These are phyloP conservation scores for Colletotrichum coccodes DNA, from an alignment of 2,329 filamentous ascomycete species.

Conservation along the genomic window DNA sequence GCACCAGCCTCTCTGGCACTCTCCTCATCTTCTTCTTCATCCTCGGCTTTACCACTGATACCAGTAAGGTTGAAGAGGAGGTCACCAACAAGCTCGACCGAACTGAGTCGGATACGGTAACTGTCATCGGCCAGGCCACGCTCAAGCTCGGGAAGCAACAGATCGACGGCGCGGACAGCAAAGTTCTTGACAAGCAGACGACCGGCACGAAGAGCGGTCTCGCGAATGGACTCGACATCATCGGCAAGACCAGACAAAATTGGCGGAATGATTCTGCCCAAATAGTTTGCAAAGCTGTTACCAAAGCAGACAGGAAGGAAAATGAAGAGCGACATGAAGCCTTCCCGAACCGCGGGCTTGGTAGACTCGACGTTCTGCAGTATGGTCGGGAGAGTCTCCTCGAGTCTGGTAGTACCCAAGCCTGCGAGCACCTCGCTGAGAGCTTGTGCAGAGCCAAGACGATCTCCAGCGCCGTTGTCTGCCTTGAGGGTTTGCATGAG, in stretches of 20 bases:
- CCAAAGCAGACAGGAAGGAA: slow-evolving; percentile 99
- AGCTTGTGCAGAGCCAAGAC: slow-evolving; percentile 94
- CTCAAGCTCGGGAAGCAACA: slow-evolving; percentile 93
- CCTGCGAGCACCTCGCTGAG: slow-evolving; percentile 96
- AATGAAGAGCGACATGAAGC: slow-evolving; percentile 99
- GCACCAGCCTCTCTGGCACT: slow-evolving; percentile 85
- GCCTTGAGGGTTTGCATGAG: slow-evolving; percentile 98
- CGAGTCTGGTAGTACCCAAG: slow-evolving; percentile 88
- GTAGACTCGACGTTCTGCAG: slow-evolving; percentile 94
- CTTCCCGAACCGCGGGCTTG: slow-evolving; percentile 91
- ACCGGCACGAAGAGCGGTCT: slow-evolving; percentile 94
- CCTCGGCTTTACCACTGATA: slow-evolving; percentile 81
- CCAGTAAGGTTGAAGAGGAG: slow-evolving; percentile 97
- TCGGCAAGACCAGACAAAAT: slow-evolving; percentile 95
- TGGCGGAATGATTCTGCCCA: slow-evolving; percentile 93
- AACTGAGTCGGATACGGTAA: slow-evolving; percentile 97
- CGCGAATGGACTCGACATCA: slow-evolving; percentile 94
- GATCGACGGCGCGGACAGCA: slow-evolving; percentile 91
- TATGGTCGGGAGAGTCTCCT: slow-evolving; percentile 96
- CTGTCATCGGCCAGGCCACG: slow-evolving; percentile 96
- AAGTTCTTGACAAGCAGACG: slow-evolving; percentile 98
- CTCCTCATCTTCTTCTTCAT: slow-evolving; percentile 82
- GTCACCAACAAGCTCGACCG: slow-evolving; percentile 96
- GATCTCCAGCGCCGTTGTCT: slow-evolving; percentile 94
- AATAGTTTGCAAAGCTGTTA: slow-evolving; percentile 97